Percentiles rank a stretch among this genome's conserved stretches.
These are phyloP conservation scores for Gyrodon lividus DNA, from an alignment of 768 basidiomycete species.

Conservation along the genomic window DNA sequence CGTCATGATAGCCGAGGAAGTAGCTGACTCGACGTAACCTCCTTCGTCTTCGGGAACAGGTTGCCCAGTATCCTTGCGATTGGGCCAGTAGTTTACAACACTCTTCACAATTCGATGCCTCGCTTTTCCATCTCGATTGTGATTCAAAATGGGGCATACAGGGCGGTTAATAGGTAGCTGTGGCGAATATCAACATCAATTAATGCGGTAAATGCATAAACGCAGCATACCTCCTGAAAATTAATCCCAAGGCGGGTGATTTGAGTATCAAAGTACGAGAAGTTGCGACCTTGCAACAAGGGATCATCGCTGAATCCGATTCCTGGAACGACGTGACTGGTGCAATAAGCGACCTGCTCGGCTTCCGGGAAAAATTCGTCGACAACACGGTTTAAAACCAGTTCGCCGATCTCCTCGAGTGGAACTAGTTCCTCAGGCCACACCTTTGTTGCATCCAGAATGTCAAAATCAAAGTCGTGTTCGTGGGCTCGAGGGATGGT, in stretches of 20 bases:
- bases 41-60: conserved; percentile 52
- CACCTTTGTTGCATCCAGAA: conserved; percentile 83
- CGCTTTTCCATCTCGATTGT: conserved; percentile 60
- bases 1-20: background rate
- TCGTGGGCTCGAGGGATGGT: conserved; percentile 67
- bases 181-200: background rate
- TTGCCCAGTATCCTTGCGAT: conserved; percentile 52
- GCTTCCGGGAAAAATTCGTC: conserved; percentile 84
- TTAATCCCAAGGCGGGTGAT: conserved; percentile 78
- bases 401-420: conserved; percentile 71
- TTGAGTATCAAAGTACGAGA: conserved; percentile 87
- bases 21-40: conserved; percentile 55
- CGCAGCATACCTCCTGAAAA: conserved; percentile 57
- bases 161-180: conserved; percentile 83
- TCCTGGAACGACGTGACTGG: conserved; percentile 55
- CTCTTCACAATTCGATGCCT: conserved; percentile 59
- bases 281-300: conserved; percentile 80
- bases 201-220: background rate
- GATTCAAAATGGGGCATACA: conserved; percentile 71
- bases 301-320: conserved; percentile 78
- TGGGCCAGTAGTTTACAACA: conserved; percentile 79
- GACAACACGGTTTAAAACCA: conserved; percentile 61
- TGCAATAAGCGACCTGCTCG: conserved; percentile 91
- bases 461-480: conserved; percentile 83
- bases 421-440: conserved; percentile 85